Percentiles rank a stretch among this genome's conserved stretches.
Evolutionary conservation across 169 alveolate genomes (phyloP).

Genomic region (Plasmodium gonderi): DNA sequence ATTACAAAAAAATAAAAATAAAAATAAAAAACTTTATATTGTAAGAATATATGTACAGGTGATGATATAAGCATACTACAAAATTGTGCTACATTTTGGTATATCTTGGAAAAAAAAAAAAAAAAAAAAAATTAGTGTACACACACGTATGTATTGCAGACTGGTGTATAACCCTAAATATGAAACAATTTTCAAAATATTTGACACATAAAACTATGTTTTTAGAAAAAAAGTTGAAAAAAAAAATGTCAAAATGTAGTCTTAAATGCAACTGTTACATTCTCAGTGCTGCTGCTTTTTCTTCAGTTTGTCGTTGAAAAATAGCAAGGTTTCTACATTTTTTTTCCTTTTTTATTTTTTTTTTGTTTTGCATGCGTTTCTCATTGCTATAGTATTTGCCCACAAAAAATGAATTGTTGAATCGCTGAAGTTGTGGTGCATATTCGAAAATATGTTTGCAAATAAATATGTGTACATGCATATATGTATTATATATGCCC

Average conservation of each 20-base stretch:
- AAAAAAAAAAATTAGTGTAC: constrained; percentile 1
- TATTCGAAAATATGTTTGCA: neutral
- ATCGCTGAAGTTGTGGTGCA: neutral
- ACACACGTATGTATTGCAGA: neutral
- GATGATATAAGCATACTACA: neutral
- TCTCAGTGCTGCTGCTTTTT: neutral
- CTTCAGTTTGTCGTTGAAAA: neutral
- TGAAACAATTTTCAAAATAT: neutral
- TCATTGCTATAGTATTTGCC: neutral
- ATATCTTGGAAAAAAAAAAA: neutral
- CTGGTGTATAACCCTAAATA: neutral
- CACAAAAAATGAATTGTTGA: neutral
- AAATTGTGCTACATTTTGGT: neutral
- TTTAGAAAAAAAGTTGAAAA: neutral
- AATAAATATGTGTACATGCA: neutral
- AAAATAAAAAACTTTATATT: neutral
- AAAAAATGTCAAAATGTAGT: neutral
- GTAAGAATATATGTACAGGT: neutral
- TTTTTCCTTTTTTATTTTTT: neutral
- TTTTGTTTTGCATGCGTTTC: neutral
- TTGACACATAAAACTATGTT: neutral
- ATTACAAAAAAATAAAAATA: neutral
- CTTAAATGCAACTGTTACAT: neutral
- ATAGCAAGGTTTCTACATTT: neutral
- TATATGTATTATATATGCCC: neutral